phyloP scores from a whole-genome alignment of 805 yeast genomes.

The Metschnikowia continentalis region DNA sequence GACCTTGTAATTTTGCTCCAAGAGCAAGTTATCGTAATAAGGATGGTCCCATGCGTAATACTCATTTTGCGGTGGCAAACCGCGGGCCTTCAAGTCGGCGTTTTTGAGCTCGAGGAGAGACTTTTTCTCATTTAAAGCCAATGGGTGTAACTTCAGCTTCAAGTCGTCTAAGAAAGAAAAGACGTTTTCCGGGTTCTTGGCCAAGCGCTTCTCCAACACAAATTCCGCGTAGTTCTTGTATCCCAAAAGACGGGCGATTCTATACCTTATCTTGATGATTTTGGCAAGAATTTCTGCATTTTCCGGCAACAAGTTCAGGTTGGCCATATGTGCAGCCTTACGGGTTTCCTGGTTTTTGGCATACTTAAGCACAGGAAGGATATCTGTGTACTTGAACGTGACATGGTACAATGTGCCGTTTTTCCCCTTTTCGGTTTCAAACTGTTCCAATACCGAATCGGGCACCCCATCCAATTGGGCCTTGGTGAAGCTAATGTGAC shows the following conservation, averaged over 20 bases:
- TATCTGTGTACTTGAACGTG: constrained; percentile 79
- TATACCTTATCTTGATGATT: constrained; percentile 58
- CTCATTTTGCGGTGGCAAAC: constrained; percentile 35
- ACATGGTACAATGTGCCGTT: constrained; percentile 49
- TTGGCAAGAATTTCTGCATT: constrained; percentile 59
- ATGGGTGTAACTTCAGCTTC: constrained; percentile 51
- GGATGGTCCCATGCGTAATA: constrained; percentile 70
- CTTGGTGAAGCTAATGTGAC: constrained; percentile 51
- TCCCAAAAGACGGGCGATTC: constrained; percentile 61
- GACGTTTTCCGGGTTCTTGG: constrained; percentile 62
- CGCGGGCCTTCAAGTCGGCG: constrained; percentile 45
- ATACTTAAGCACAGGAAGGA: constrained; percentile 71
- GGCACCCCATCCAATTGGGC: constrained; percentile 77
- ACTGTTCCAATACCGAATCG: constrained; percentile 53
- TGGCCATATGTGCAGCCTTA: constrained; percentile 59
- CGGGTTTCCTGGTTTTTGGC: constrained; percentile 64
- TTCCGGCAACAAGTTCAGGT: constrained; percentile 58
- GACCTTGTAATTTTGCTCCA: constrained; percentile 66
- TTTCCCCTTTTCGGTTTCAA: constrained; percentile 46
- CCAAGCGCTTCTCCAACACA: constrained; percentile 76
- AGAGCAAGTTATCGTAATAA: constrained; percentile 59
- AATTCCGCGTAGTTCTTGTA: constrained; percentile 66
- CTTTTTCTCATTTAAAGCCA: constrained; percentile 53
- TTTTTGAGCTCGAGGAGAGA: constrained; percentile 49
- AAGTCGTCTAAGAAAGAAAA: constrained; percentile 59